Evolutionary conservation across 768 basidiomycete species (phyloP), one percentile per base, ranked within the genome.

Genomic region (Termitomyces sp.): DNA sequence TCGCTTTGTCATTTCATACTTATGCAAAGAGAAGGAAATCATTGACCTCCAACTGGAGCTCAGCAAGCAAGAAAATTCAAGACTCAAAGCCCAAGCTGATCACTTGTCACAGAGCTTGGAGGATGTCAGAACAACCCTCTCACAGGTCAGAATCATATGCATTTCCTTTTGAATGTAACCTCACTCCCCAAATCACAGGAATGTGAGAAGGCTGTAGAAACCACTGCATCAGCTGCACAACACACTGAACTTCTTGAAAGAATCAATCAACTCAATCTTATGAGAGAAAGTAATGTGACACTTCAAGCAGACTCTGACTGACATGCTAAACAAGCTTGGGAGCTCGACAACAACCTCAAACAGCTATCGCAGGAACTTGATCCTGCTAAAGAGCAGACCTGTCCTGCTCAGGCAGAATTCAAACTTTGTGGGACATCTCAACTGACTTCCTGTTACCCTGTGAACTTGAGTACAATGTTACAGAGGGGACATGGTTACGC

Each of bases 11-110:
- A 86, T 94, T 43, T 80, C 86, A 2, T 95, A 91, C 71, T 75
- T 95, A 34, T 82, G 93, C 42, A 92, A 89, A 67, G 93, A 95
- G 78, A 94, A 95, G 73, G 92, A 95, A 68, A 93, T 95, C 53
- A 87, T 91, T 45, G 93, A 95, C 63, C 81, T 94, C 33, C 91
- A 94, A 62, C 79, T 93, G 26, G 90, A 94, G 64, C 82, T 95
- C 48, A 82, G 86, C 77, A 80, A 82, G 64, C 80, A 88, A 59
- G 92, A 95, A 74, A 90, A 82, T 63, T 72, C 82, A 8, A 82
- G 92, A 5, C 70, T 92, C 52, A 90, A 88, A 69, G 73, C 82
- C 20, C 89, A 94, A 67, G 81, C 90, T 27, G 91, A 93, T 6
- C 86, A 89, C 64, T 69, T 93, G 42, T 78, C 80, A 16, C 85